Conservation (phyloP, 2,329 filamentous ascomycete species). For the Fusarium equiseti region DNA sequence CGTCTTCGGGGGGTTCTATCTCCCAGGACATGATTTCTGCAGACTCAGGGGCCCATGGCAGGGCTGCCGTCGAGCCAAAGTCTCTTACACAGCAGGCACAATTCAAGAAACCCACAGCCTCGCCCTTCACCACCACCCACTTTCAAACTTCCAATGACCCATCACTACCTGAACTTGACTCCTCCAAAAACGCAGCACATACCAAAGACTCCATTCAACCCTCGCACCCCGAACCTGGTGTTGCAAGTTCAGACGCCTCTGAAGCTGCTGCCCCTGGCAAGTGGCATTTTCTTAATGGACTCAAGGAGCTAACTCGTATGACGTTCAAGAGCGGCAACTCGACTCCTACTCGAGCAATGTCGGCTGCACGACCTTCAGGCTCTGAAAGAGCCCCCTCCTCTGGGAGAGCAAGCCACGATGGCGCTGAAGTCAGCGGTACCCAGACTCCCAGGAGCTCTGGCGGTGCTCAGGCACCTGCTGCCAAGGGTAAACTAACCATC, state of each 20-base stretch:
- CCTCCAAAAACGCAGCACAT: slow-evolving; percentile 35
- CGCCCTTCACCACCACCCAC: slow-evolving; percentile 47
- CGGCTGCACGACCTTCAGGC: slow-evolving; percentile 67
- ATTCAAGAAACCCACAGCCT: slow-evolving; percentile 41
- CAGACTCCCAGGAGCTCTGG: slow-evolving; percentile 62
- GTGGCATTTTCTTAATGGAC: slow-evolving; percentile 74
- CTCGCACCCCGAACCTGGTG: slow-evolving; percentile 56
- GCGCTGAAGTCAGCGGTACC: slow-evolving; percentile 62
- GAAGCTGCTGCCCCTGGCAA: slow-evolving; percentile 58
- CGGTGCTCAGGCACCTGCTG: slow-evolving; percentile 74
- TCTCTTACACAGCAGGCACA: slow-evolving; percentile 38
- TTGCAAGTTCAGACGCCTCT: slow-evolving; percentile 63
- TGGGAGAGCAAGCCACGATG: slow-evolving; percentile 56
- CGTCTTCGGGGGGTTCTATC: slow-evolving; percentile 53
- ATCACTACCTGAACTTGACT: slow-evolving; percentile 38
- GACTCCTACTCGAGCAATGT: slow-evolving; percentile 89
- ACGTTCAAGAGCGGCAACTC: slow-evolving; percentile 90
- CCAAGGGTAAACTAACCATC: slow-evolving; percentile 90
- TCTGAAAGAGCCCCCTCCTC: slow-evolving; percentile 57
- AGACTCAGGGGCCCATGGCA: slow-evolving; percentile 42
- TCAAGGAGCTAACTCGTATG: slow-evolving; percentile 89
- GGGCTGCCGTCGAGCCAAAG: slow-evolving; percentile 39
- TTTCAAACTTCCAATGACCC: slow-evolving; percentile 44
- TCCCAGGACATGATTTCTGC: slow-evolving; percentile 47
- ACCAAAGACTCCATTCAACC: slow-evolving; percentile 38